Conservation (phyloP, 176 grass and related monocot species). For the Rhynchospora tenuis region DNA sequence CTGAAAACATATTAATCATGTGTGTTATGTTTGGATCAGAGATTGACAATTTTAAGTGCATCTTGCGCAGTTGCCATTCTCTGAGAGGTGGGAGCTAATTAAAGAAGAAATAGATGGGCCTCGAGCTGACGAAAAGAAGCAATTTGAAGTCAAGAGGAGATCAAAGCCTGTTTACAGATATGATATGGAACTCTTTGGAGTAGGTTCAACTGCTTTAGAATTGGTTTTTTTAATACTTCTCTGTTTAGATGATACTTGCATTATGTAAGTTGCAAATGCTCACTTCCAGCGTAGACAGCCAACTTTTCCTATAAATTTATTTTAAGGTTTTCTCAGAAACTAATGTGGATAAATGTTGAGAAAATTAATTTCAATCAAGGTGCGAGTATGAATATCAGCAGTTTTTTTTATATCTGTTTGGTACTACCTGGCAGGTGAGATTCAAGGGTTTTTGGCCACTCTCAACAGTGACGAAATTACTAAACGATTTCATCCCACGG, state of each 20-base stretch:
- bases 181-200: slow-evolving; percentile 96
- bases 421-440: slow-evolving; percentile 47
- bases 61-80: slow-evolving; percentile 68
- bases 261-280: not conserved
- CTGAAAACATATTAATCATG: slow-evolving; percentile 4
- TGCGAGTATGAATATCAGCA: not conserved
- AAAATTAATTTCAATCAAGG: not conserved
- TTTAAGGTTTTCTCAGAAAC: not conserved
- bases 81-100: slow-evolving; percentile 92
- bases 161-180: slow-evolving; percentile 83
- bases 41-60: slow-evolving; percentile 24
- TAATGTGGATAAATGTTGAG: not conserved
- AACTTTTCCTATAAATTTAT: not conserved
- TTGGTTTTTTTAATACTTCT: slow-evolving; percentile 9
- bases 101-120: slow-evolving; percentile 89
- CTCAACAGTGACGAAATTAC: slow-evolving; percentile 67
- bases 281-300: not conserved
- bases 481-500: slow-evolving; percentile 78
- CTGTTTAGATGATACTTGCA: not conserved
- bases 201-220: slow-evolving; percentile 18
- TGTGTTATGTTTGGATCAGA: not conserved
- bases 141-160: slow-evolving; percentile 74
- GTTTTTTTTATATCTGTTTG: slow-evolving; percentile 14
- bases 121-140: slow-evolving; percentile 58
- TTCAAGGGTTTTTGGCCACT: slow-evolving; percentile 97